A percentile compares a stretch with the other conserved stretches of the same genome.
phyloP scores from a whole-genome alignment of 352 stramenopile species.

The Phytophthora meadii region DNA sequence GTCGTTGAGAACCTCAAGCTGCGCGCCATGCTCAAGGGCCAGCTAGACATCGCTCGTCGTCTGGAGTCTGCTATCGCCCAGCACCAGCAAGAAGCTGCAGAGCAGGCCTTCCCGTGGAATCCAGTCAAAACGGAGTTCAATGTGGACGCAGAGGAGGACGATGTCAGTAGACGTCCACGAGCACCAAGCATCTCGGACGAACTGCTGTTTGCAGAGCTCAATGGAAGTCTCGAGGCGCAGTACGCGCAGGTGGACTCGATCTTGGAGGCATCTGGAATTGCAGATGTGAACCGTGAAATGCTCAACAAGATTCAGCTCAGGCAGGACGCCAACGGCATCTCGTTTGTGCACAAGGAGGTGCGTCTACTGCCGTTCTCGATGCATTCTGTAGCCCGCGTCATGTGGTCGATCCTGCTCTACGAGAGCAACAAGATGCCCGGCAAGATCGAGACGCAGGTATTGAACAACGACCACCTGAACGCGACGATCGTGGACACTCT shows the following conservation, averaged over 20 bases:
- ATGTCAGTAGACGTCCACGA: slow-evolving; percentile 14
- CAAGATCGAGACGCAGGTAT: slow-evolving; percentile 15
- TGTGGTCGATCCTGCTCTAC: slow-evolving; percentile 32
- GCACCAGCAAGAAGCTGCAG: slow-evolving; percentile 21
- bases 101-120: slow-evolving; percentile 26
- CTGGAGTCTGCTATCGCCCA: slow-evolving; percentile 29
- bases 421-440: slow-evolving; percentile 14
- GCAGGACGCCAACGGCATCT: slow-evolving; percentile 27
- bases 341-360: slow-evolving; percentile 34
- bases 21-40: slow-evolving; percentile 38
- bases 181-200: slow-evolving; percentile 31
- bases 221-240: slow-evolving; percentile 31
- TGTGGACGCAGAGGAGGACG: slow-evolving; percentile 2
- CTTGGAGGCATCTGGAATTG: slow-evolving; percentile 23
- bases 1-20: slow-evolving; percentile 47
- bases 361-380: slow-evolving; percentile 40
- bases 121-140: slow-evolving; percentile 15
- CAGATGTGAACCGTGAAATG: slow-evolving; percentile 15
- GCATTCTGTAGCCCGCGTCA: slow-evolving; percentile 25
- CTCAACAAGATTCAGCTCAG: slow-evolving; percentile 26
- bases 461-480: slow-evolving; percentile 43
- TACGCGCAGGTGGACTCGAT: slow-evolving; percentile 32
- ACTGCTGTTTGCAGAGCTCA: slow-evolving; percentile 38
- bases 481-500: slow-evolving; percentile 42
- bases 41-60: slow-evolving; percentile 37